A percentile compares a stretch with the other conserved stretches of the same genome.
These are phyloP conservation scores for Chondrostereum purpureum DNA, from an alignment of 1,284 basidiomycete species.

Conservation along the genomic window DNA sequence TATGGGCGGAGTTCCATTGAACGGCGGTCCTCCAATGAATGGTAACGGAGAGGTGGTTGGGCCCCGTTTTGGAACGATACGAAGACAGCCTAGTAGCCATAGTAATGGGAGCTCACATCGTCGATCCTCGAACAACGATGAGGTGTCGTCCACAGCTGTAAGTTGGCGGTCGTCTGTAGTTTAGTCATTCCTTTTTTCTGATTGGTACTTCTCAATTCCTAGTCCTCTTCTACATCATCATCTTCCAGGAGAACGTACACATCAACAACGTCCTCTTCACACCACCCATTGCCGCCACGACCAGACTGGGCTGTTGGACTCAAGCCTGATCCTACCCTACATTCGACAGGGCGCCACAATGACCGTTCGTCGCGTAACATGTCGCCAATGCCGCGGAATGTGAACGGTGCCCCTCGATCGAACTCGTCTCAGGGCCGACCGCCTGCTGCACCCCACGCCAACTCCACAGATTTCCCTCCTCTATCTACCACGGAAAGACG, in stretches of 20 bases:
- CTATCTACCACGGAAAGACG: slow-evolving; percentile 44
- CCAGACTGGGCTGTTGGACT: slow-evolving; percentile 83
- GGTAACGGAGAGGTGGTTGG: slow-evolving; percentile 45
- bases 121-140: slow-evolving; percentile 59
- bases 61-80: slow-evolving; percentile 50
- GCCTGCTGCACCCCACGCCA: slow-evolving; percentile 38
- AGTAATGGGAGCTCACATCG: slow-evolving; percentile 46
- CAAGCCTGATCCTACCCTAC: slow-evolving; percentile 60
- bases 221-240: slow-evolving; percentile 68
- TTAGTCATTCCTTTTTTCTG: slow-evolving; percentile 1
- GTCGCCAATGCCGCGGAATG: slow-evolving; percentile 17
- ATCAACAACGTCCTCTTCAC: slow-evolving; percentile 56
- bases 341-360: slow-evolving; percentile 41
- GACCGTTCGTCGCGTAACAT: slow-evolving; percentile 22
- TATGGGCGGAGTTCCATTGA: slow-evolving; percentile 30
- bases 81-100: slow-evolving; percentile 44
- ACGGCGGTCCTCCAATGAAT: slow-evolving; percentile 14
- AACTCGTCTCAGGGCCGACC: slow-evolving; percentile 14
- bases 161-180: slow-evolving; percentile 26
- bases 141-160: slow-evolving; percentile 67
- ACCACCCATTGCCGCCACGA: slow-evolving; percentile 70
- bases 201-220: slow-evolving; percentile 30
- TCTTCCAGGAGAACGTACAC: slow-evolving; percentile 70
- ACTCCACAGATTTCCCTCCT: slow-evolving; percentile 68
- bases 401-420: slow-evolving; percentile 10